Percentiles rank a stretch among this genome's conserved stretches.
Conservation (phyloP, 192 early-diverging fungal species). For the Irineochytrium annulatum region DNA sequence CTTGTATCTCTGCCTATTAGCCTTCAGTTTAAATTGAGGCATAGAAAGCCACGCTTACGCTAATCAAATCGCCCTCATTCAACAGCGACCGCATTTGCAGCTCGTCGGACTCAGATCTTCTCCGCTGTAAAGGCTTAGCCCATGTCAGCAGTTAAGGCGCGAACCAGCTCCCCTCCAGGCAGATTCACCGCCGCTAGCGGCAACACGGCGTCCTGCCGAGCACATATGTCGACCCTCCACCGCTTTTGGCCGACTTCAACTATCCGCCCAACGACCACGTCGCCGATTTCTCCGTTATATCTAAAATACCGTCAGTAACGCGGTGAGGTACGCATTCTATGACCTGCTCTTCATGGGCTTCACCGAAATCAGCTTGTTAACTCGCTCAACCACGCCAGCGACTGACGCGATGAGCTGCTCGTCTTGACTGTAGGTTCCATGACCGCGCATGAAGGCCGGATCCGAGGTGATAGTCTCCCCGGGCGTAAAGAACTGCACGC, state of each 20-base stretch:
- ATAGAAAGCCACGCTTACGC: conserved; percentile 45
- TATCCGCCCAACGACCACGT: conserved; percentile 93
- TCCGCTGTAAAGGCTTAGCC: conserved; percentile 46
- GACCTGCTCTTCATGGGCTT: conserved; percentile 78
- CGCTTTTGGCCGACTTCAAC: conserved; percentile 57
- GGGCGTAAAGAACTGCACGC: too few species aligned
- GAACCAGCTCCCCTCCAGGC: conserved; percentile 89
- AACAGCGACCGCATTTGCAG: conserved; percentile 95
- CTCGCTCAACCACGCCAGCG: conserved; percentile 85
- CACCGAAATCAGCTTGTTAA: conserved; percentile 95
- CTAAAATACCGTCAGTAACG: conserved; percentile 15
- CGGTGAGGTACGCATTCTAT: neutral
- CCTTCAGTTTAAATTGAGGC: conserved; percentile 3
- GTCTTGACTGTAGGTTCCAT: conserved; percentile 22
- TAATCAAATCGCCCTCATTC: conserved; percentile 88
- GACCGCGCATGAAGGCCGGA: conserved; percentile 66
- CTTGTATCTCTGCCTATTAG: conserved; percentile 71
- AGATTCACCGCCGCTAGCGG: conserved; percentile 88
- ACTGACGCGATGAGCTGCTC: conserved; percentile 74
- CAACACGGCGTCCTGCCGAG: conserved; percentile 80
- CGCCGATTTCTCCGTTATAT: conserved; percentile 91
- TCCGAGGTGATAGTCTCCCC: conserved; percentile 72
- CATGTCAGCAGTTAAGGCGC: neutral
- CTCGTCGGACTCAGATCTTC: conserved; percentile 95
- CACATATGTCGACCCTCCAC: conserved; percentile 83